These are phyloP conservation scores for Scheffersomyces stipitis DNA, from an alignment of 805 yeast genomes.

Conservation along the genomic window DNA sequence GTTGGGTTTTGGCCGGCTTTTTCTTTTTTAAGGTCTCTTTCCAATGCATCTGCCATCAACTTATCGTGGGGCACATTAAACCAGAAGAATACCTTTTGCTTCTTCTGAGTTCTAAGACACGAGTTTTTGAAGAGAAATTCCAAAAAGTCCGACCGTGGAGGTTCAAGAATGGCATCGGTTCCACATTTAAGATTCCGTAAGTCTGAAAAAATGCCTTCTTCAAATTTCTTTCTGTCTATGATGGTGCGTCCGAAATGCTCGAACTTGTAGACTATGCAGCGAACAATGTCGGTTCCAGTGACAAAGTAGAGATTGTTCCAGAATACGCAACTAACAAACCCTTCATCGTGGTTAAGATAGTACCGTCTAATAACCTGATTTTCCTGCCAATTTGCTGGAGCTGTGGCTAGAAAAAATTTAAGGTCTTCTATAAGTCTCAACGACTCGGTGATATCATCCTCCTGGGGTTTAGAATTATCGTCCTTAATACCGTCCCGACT, in stretches of 20 bases:
- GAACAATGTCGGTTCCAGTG: conserved; percentile 95
- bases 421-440: conserved; percentile 69
- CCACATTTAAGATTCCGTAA: conserved; percentile 83
- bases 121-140: conserved; percentile 81
- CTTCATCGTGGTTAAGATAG: conserved; percentile 83
- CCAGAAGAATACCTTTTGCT: conserved; percentile 97
- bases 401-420: conserved; percentile 85
- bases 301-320: conserved; percentile 90
- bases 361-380: conserved; percentile 85
- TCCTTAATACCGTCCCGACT: no score
- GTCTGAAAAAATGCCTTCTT: conserved; percentile 94
- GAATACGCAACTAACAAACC: conserved; percentile 86
- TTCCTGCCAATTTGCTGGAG: conserved; percentile 92
- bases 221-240: conserved; percentile 87
- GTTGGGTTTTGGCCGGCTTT: conserved; percentile 59
- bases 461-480: no score
- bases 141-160: conserved; percentile 81
- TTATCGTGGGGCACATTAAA: conserved; percentile 93
- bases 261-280: conserved; percentile 85
- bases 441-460: conserved; percentile 41
- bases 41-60: conserved; percentile 88
- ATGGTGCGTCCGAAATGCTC: conserved; percentile 87
- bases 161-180: conserved; percentile 81
- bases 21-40: conserved; percentile 86
- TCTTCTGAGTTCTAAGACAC: conserved; percentile 91